A percentile compares a stretch with the other conserved stretches of the same genome.
These are phyloP conservation scores for Petunia axillaris DNA, from an alignment of 257 asterid genomes.

Conservation along the genomic window DNA sequence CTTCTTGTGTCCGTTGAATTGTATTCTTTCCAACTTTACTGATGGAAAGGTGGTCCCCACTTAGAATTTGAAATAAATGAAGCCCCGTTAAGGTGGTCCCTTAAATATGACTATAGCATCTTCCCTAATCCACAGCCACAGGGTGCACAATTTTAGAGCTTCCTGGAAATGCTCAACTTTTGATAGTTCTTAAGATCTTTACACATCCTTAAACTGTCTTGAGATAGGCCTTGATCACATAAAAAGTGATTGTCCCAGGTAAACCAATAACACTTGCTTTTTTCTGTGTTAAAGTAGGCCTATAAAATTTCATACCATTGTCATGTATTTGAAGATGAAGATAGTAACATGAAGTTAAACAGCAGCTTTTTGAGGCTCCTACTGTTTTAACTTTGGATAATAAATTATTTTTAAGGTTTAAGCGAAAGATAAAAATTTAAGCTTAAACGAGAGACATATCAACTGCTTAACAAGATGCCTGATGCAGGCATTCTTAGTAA, in stretches of 20 bases:
- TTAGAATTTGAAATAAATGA: not conserved
- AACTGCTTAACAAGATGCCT: conserved; percentile 14
- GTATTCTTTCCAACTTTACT: not conserved
- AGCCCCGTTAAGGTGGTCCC: not conserved
- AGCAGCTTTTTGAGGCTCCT: not conserved
- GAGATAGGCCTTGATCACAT: not conserved
- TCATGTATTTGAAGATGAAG: not conserved
- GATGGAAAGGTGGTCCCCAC: not conserved
- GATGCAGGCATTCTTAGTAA: conserved; percentile 19
- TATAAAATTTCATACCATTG: not conserved
- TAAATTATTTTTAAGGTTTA: conserved; percentile 7
- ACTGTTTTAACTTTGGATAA: not conserved
- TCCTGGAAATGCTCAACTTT: not conserved
- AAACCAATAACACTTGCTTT: no score
- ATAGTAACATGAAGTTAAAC: not conserved
- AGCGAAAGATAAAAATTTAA: not conserved
- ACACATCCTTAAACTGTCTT: not conserved
- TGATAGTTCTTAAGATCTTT: not conserved
- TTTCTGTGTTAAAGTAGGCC: not conserved
- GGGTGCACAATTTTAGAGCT: not conserved
- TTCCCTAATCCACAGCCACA: not conserved
- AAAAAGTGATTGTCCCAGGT: no score
- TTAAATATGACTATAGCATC: not conserved
- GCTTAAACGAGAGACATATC: conserved; percentile 16
- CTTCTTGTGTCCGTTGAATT: not conserved